Conservation (phyloP, 495 filamentous ascomycete genomes). For the Xylaria acuta region DNA sequence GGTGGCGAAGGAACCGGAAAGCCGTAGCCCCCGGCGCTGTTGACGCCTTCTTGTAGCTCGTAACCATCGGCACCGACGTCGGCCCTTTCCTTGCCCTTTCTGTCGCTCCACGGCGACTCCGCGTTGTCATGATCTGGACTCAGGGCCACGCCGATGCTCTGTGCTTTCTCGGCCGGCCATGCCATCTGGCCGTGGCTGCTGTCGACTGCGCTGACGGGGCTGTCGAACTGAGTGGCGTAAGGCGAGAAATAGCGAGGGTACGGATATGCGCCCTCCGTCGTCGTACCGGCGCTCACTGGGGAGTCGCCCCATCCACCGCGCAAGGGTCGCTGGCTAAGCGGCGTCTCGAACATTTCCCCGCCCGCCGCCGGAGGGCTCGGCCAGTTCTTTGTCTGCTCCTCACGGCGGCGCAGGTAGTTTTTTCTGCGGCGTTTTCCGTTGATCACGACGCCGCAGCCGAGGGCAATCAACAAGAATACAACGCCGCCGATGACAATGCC, state of each 20-base stretch:
- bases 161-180: slow-evolving; percentile 38
- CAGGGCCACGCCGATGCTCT: slow-evolving; percentile 38
- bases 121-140: slow-evolving; percentile 32
- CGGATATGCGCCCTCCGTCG: slow-evolving; percentile 35
- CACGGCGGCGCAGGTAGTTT: slow-evolving; percentile 49
- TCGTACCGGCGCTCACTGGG: slow-evolving; percentile 49
- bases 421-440: slow-evolving; percentile 56
- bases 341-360: slow-evolving; percentile 55
- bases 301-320: slow-evolving; percentile 52
- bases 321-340: slow-evolving; percentile 53
- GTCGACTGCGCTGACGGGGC: slow-evolving; percentile 50
- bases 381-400: slow-evolving; percentile 47
- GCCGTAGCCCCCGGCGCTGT: slow-evolving; percentile 35
- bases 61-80: slow-evolving; percentile 38
- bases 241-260: slow-evolving; percentile 57
- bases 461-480: slow-evolving; percentile 47
- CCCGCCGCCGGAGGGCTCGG: slow-evolving; percentile 40
- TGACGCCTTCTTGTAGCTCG: slow-evolving; percentile 25
- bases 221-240: slow-evolving; percentile 54
- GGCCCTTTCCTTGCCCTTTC: slow-evolving; percentile 38
- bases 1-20: slow-evolving; percentile 21
- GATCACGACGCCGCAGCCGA: slow-evolving; percentile 54
- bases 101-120: slow-evolving; percentile 31
- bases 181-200: slow-evolving; percentile 34
- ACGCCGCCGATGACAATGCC: slow-evolving; percentile 59